Conservation (phyloP, 176 grass and related monocot genomes). For the Tillandsia fasciculata region DNA sequence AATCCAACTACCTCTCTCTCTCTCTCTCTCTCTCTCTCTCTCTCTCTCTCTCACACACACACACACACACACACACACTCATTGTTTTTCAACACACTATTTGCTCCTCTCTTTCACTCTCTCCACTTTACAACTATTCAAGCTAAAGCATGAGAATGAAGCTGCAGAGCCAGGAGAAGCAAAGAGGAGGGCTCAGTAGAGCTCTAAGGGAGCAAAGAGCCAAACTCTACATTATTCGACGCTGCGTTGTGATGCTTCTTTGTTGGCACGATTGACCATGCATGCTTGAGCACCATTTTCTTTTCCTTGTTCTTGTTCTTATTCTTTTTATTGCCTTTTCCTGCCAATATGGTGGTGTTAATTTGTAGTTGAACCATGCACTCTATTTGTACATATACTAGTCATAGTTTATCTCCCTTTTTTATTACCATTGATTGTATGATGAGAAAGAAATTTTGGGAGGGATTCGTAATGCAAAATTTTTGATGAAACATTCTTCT, state of each 20-base stretch:
- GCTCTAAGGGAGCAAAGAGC: conserved; percentile 40
- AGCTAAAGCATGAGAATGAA: conserved; percentile 22
- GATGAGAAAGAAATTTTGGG: no score
- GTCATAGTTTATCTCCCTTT: not conserved
- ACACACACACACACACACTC: no score
- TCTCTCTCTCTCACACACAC: no score
- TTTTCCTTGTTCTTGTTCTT: not conserved
- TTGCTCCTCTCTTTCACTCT: not conserved
- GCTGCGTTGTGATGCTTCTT: conserved; percentile 40
- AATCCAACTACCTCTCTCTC: conserved; percentile 2
- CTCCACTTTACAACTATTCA: not conserved
- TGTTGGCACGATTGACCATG: conserved; percentile 40
- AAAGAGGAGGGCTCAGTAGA: conserved; percentile 27
- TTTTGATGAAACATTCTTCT: no score
- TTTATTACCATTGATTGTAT: no score
- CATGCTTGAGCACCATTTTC: not conserved
- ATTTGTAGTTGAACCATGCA: not conserved
- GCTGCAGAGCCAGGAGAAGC: conserved; percentile 22
- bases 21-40: not conserved
- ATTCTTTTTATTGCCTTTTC: not conserved
- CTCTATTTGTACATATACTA: not conserved
- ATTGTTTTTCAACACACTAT: no score
- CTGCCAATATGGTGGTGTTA: not conserved
- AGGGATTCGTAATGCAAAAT: no score
- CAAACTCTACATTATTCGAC: conserved; percentile 38